Base-by-base conservation (phyloP, 495 filamentous ascomycete genomes). In the Aspergillus diversus region DNA sequence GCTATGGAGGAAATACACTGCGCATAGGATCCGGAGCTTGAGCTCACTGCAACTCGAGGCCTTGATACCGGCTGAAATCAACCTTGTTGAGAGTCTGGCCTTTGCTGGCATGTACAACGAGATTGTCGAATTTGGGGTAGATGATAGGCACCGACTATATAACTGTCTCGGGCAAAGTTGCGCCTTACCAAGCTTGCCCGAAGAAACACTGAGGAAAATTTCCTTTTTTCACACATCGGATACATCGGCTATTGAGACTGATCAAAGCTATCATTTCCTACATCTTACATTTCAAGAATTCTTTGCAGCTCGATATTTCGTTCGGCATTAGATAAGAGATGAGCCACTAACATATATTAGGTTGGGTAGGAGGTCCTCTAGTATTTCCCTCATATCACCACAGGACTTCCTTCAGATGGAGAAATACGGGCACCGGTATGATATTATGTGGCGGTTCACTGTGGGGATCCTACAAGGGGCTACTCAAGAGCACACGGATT, bases 371-470 rank as follows among this genome's bases (percentile, higher is more conserved):
- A 27, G 21, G 21, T 27, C 21, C 21, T 27, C 21, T 27, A 27
- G 21, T 27, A 2, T 27, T 27, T 27, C 21, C 21, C 77, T 75
- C 48, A 33, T 55, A 16, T 12, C 50, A 50, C 51, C 55, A 60
- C 55, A 31, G 49, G 56, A 61, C 8, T 79, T 77, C 66, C 67
- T 80, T 60, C 61, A 56, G 47, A 46, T 65, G 46, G 39, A 79
- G 42, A 81, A 81, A 69, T 81, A 80, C 63, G 69, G 52, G 31
- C 34, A 53, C 15, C 73, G 71, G 42, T 80, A 77, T 66, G 73
- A 77, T 67, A 66, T 79, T 31, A 63, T 79, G 21, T 81, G 77
- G 77, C 75, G 77, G 33, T 81, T 81, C 69, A 75, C 76, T 51
- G 63, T 72, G 9, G 78, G 78, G 34, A 66, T 79, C 32, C 67